Evolutionary conservation across 805 yeast species (phyloP), one percentile per base, ranked within the genome.

Genomic region (Barnettozyma sucrosica): DNA sequence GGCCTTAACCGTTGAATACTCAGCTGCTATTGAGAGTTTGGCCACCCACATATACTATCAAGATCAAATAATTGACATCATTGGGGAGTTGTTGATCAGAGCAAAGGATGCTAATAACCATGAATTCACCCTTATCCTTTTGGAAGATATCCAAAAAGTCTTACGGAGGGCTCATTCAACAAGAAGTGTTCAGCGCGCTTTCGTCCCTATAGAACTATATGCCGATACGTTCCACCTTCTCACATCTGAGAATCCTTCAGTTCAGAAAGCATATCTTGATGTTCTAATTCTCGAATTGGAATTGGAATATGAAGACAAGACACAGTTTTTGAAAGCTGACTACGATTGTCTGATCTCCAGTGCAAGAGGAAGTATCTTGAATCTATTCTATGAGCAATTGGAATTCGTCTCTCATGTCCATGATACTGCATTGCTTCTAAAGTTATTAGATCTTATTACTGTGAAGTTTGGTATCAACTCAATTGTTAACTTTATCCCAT

Each of bases 21-120:
- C 80, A 2, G 67, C 68, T 20, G 78, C 89, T 23, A 77, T 90
- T 46, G 78, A 82, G 49, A 81, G 84, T 49, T 71, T 92, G 45
- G 81, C 89, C 1, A 75, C 79, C 3, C 96, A 89, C 62, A 76
- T 82, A 11, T 89, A 89, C 58, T 92, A 92, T 62, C 82, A 82
- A 50, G 95, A 89, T 55, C 99, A 93, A 64, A 79, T 85, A 5
- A 75, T 83, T 14, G 97, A 90, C 62, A 83, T 92, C 70, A 69
- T 89, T 18, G 76, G 79, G 25, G 95, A 85, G 49, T 69, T 89
- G 14, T 66, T 82, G 37, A 55, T 74, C 18, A 76, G 61, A 45
- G 49, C 70, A 30, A 65, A 64, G 41, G 63, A 62, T 7, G 71
- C 51, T 1, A 21, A 36, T 4, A 33, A 41, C 9, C 7, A 10